Percentiles rank a stretch among this genome's conserved stretches.
phyloP scores from a whole-genome alignment of 805 yeast genomes.

The Myxozyma neotropica region DNA sequence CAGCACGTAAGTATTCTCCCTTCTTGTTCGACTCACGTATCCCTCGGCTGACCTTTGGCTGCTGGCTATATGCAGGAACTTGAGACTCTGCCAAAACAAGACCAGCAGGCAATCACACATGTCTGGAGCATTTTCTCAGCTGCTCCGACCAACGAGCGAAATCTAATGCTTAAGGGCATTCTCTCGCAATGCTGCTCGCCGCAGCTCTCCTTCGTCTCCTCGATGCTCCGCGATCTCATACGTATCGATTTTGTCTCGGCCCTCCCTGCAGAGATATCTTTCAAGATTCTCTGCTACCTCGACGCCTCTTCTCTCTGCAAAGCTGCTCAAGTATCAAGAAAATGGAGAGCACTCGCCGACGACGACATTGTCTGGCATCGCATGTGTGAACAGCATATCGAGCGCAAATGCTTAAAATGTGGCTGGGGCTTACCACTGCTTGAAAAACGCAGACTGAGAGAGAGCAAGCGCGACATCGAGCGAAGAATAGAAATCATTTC shows the following conservation, averaged over 20 bases:
- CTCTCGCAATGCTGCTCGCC: constrained; percentile 93
- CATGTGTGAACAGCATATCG: constrained; percentile 98
- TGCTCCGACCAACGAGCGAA: constrained; percentile 69
- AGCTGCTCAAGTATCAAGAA: constrained; percentile 88
- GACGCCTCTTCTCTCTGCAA: constrained; percentile 92
- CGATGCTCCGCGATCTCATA: constrained; percentile 75
- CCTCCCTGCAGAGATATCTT: constrained; percentile 81
- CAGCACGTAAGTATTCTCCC: constrained; percentile 47
- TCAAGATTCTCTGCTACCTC: constrained; percentile 81
- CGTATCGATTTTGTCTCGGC: constrained; percentile 86
- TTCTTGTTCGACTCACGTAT: constrained; percentile 39
- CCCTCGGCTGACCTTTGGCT: too few species aligned
- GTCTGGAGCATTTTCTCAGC: constrained; percentile 84
- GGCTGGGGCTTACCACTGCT: constrained; percentile 98
- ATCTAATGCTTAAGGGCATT: constrained; percentile 78
- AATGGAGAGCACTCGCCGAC: constrained; percentile 89
- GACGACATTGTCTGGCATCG: constrained; percentile 98
- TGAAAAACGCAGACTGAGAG: constrained; percentile 64
- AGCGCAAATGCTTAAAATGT: constrained; percentile 94
- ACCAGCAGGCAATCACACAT: constrained; percentile 74
- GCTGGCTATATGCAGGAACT: constrained; percentile 46
- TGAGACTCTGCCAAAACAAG: constrained; percentile 53
- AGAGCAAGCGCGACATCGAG: constrained; percentile 35
- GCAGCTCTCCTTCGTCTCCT: constrained; percentile 80
- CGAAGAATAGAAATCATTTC: constrained; percentile 10